These are phyloP conservation scores for Sphagnurus paluster DNA, from an alignment of 1,284 basidiomycete genomes.

Conservation along the genomic window DNA sequence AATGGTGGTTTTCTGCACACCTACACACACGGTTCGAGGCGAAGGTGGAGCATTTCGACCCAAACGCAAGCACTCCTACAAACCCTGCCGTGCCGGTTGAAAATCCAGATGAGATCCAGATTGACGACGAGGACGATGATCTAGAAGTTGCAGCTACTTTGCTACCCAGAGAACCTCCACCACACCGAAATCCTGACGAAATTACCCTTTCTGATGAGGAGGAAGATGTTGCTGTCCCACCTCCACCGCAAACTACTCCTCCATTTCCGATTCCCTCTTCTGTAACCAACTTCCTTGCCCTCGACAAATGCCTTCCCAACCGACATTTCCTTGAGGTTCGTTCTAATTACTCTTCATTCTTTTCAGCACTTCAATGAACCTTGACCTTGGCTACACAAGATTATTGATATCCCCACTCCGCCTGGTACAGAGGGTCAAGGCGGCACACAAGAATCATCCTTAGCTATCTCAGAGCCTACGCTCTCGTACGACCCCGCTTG, in stretches of 20 bases:
- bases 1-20: constrained; percentile 97
- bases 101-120: constrained; percentile 70
- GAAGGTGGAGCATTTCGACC: constrained; percentile 51
- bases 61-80: constrained; percentile 2
- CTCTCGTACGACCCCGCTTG: constrained; percentile 83
- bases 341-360: background rate
- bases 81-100: constrained; percentile 1
- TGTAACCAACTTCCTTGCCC: constrained; percentile 83
- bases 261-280: constrained; percentile 20
- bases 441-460: constrained; percentile 4
- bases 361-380: constrained; percentile 6
- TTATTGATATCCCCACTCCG: constrained; percentile 60
- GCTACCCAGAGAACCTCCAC: background rate
- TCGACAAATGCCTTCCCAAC: constrained; percentile 89
- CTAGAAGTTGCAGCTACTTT: background rate
- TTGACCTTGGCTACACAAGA: too few relatives aligned
- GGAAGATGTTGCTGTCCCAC: constrained; percentile 38
- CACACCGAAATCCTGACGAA: constrained; percentile 64
- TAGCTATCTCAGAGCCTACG: constrained; percentile 16
- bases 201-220: constrained; percentile 67
- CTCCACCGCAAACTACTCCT: constrained; percentile 28
- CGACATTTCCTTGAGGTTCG: constrained; percentile 85
- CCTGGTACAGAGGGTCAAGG: constrained; percentile 16
- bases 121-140: constrained; percentile 53
- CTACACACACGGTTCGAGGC: constrained; percentile 86